Evolutionary conservation across 148 eudicot species (phyloP), one percentile per base, ranked within the genome.

Genomic region (Salicornia ramosissima): DNA sequence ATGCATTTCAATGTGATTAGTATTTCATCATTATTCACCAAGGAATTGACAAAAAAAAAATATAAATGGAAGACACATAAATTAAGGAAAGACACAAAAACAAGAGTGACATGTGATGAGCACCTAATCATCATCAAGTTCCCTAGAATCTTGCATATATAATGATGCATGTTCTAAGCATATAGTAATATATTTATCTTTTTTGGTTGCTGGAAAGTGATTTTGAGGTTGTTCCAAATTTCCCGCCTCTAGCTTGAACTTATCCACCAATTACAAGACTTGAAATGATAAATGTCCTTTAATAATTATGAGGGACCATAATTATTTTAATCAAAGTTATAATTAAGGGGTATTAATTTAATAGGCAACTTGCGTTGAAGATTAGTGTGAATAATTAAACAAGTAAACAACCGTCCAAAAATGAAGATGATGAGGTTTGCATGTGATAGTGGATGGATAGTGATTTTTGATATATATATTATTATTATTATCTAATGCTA

Each of bases 61-160:
- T 25, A 60, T 43, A 51, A 2, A 60, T 33, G 74, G 74, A 50
- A 67, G 68, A 71, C 74, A 64, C 36, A 36, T 36, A 3, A 36
- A 36, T 36, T 63, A 63, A 42, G 75, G 43, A 64, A 52, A 73
- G 29, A 73, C 52, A 72, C 40, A 59, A 34, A 22, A 74, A 67
- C 58, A 40, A 67, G 31, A 25, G 18, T 42, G 74, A 49, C 77
- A 74, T 74, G 77, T 75, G 78, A 61, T 75, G 78, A 75, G 64
- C 78, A 62, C 73, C 69, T 36, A 74, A 68, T 68, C 50, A 67
- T 36, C 67, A 68, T 68, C 50, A 67, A 68, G 42, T 50, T 29
- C 26, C 73, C 73, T 40, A 63, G 78, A 75, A 75, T 75, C 74
- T 69, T 54, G 74, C 69, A 75, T n/a, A n/a, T n/a, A n/a, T 69